phyloP scores from a whole-genome alignment of 2,329 filamentous ascomycete genomes.

The Calcarisporium arbuscula region DNA sequence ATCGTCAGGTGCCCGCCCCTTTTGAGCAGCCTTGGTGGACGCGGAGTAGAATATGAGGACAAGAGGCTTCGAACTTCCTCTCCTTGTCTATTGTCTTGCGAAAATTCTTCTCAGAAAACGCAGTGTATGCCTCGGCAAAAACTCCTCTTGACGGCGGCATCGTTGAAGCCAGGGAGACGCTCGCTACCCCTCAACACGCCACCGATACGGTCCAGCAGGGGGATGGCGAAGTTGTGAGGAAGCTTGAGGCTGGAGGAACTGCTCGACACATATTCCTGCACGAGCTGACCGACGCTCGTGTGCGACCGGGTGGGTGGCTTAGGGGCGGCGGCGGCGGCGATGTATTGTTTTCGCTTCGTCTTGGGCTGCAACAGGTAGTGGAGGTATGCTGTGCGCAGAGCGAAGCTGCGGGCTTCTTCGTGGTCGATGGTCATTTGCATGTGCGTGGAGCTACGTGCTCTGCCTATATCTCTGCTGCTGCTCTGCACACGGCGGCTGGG shows the following conservation, averaged over 20 bases:
- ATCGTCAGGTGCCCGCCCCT: conserved; percentile 68
- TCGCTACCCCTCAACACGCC: conserved; percentile 78
- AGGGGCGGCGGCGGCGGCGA: conserved; percentile 55
- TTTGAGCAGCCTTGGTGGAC: conserved; percentile 77
- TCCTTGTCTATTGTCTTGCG: conserved; percentile 92
- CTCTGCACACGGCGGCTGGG: conserved; percentile 37
- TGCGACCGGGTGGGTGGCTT: conserved; percentile 56
- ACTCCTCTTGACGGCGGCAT: conserved; percentile 83
- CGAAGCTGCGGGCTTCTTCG: conserved; percentile 87
- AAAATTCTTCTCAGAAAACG: conserved; percentile 83
- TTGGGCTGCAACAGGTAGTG: conserved; percentile 89
- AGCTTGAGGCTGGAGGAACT: conserved; percentile 47
- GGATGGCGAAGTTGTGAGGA: conserved; percentile 46
- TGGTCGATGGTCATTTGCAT: conserved; percentile 46
- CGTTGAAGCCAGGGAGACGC: conserved; percentile 79
- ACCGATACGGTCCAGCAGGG: conserved; percentile 66
- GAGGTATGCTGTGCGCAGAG: conserved; percentile 84
- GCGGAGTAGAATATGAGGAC: conserved; percentile 95
- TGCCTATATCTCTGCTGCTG: conserved; percentile 35
- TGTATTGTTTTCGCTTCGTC: conserved; percentile 82
- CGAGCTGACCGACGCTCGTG: conserved; percentile 74
- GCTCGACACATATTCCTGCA: conserved; percentile 71
- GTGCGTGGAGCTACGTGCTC: conserved; percentile 39
- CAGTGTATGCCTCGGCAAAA: conserved; percentile 93
- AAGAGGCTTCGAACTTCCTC: conserved; percentile 81